Evolutionary conservation across 2,329 filamentous ascomycete genomes (phyloP).

Genomic region (Diaporthe caulivora): DNA sequence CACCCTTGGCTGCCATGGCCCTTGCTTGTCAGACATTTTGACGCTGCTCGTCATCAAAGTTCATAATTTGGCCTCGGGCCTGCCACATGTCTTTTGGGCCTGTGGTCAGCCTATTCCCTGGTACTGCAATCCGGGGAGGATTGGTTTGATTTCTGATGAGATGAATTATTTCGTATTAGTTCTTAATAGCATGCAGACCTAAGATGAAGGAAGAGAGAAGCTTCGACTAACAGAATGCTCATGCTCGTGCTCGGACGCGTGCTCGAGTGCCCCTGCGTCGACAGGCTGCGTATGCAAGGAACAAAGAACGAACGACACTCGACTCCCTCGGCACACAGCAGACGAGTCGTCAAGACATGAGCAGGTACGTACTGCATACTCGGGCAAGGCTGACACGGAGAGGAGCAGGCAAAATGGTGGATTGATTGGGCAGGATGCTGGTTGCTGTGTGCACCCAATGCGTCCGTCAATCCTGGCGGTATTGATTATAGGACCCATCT

Average conservation of each 20-base stretch:
- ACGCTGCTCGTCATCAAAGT: conserved; percentile 33
- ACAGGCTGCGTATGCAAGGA: conserved; percentile 9
- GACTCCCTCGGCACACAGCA: neutral
- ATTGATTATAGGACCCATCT: neutral
- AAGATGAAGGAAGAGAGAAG: neutral
- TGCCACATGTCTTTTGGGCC: neutral
- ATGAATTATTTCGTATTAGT: conserved; percentile 14
- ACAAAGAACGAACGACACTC: conserved; percentile 2
- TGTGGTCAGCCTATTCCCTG: conserved; percentile 3
- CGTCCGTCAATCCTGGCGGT: neutral
- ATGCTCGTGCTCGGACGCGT: conserved; percentile 6
- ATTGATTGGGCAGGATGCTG: conserved; percentile 28
- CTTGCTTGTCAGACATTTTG: conserved; percentile 23
- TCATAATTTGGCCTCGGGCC: neutral
- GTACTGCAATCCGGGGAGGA: neutral
- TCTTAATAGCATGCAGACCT: neutral
- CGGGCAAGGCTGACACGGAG: neutral
- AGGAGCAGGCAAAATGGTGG: neutral
- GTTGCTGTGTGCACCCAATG: conserved; percentile 24
- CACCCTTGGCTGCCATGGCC: conserved; percentile 4
- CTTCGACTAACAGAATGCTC: neutral
- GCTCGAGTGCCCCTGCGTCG: conserved; percentile 15
- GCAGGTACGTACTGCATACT: neutral
- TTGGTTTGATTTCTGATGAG: conserved; percentile 1
- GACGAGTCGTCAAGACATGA: neutral